Conservation (phyloP, 805 yeast genomes). For the Zygosaccharomyces kombuchaensis region DNA sequence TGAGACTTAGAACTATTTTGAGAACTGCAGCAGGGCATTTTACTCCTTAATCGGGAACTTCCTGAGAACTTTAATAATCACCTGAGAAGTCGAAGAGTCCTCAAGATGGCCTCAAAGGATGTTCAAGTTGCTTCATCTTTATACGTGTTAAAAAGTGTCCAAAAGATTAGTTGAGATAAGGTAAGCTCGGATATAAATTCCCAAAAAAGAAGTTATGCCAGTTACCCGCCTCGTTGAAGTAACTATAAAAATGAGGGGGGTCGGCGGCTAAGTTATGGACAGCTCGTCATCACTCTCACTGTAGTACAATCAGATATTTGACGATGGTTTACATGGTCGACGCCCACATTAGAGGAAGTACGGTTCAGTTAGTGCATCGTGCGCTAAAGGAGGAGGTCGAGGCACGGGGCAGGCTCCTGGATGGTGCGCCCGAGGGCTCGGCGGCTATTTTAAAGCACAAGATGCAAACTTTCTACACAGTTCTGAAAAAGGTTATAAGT, state of each 20-base stretch:
- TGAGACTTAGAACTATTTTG: neutral
- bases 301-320: neutral
- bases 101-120: neutral
- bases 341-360: slow-evolving; percentile 15
- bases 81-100: neutral
- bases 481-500: slow-evolving; percentile 15
- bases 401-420: slow-evolving; percentile 3
- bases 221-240: slow-evolving; percentile 3
- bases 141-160: neutral
- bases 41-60: neutral
- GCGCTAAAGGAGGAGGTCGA: slow-evolving; percentile 9
- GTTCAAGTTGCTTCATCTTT: slow-evolving; percentile 3
- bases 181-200: slow-evolving; percentile 2
- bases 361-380: slow-evolving; percentile 12
- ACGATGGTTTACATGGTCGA: slow-evolving; percentile 20
- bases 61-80: too few species aligned
- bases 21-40: slow-evolving; percentile 11
- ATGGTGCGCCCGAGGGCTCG: neutral
- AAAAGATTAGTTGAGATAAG: slow-evolving; percentile 1
- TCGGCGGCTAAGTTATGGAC: slow-evolving; percentile 4
- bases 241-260: slow-evolving; percentile 1
- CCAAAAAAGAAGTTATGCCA: neutral
- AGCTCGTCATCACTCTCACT: neutral
- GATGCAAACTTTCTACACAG: slow-evolving; percentile 11
- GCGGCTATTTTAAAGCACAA: slow-evolving; percentile 4